A percentile compares a stretch with the other conserved stretches of the same genome.
These are phyloP conservation scores for Syzygium aqueum DNA, from an alignment of 345 rosid species.

Conservation along the genomic window DNA sequence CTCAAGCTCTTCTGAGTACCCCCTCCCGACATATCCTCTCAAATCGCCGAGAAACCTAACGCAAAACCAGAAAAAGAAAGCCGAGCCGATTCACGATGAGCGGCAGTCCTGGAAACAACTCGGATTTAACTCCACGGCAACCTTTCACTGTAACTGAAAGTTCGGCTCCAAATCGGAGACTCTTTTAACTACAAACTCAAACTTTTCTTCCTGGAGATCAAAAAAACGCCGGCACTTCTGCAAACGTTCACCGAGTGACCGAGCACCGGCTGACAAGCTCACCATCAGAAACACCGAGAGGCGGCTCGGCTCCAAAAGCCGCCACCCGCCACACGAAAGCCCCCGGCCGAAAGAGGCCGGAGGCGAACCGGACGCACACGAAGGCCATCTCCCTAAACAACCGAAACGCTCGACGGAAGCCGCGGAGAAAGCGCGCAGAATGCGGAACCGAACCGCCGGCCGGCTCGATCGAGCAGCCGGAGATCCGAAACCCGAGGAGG, in stretches of 20 bases:
- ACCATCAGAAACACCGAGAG: neutral
- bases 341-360: neutral
- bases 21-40: conserved; percentile 62
- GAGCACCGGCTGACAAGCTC: neutral
- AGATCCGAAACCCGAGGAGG: neutral
- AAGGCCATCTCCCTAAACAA: neutral
- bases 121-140: neutral
- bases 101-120: neutral
- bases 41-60: conserved; percentile 20
- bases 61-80: neutral
- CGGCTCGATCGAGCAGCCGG: neutral
- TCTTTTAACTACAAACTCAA: neutral
- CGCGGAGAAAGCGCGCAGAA: neutral
- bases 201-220: neutral
- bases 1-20: conserved; percentile 86
- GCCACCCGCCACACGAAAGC: neutral
- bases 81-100: neutral
- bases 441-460: neutral
- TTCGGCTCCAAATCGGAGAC: neutral
- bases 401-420: neutral
- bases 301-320: neutral
- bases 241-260: neutral
- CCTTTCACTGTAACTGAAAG: neutral
- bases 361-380: neutral
- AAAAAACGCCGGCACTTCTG: neutral